Conservation (phyloP, 148 eudicot species). For the Cornus florida region DNA sequence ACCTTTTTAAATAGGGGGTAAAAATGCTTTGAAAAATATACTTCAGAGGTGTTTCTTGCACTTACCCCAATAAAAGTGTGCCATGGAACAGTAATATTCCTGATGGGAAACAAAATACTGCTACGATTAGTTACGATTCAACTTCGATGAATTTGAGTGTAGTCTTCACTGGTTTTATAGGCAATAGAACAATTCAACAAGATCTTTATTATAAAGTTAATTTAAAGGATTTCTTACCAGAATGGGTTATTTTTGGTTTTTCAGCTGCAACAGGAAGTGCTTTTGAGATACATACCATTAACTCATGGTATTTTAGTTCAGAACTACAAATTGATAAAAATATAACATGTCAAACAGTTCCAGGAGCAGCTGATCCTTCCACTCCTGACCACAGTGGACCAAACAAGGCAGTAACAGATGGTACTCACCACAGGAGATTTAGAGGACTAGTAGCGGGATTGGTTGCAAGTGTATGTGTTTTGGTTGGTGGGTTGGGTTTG, state of each 20-base stretch:
- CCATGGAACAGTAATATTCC: neutral
- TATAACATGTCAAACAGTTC: neutral
- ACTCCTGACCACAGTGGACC: neutral
- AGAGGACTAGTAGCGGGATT: neutral
- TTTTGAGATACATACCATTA: neutral
- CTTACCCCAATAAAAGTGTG: neutral
- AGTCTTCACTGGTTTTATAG: neutral
- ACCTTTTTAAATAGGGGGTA: too few relatives aligned
- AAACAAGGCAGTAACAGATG: neutral
- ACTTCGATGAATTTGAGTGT: neutral
- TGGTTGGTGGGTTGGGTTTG: neutral
- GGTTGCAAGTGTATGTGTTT: neutral
- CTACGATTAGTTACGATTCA: constrained; percentile 1
- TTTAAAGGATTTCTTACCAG: neutral
- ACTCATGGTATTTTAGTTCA: constrained; percentile 25
- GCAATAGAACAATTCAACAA: neutral
- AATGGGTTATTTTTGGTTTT: constrained; percentile 6
- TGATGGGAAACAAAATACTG: neutral
- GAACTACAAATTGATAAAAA: neutral
- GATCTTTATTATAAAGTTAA: neutral
- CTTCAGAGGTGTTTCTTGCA: too few relatives aligned
- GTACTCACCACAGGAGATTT: neutral
- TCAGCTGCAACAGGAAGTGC: constrained; percentile 10
- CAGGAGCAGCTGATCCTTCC: neutral
- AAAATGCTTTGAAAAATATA: too few relatives aligned